Evolutionary conservation across 176 grass and related monocot genomes (phyloP).

Genomic region (Bothriochloa decipiens): DNA sequence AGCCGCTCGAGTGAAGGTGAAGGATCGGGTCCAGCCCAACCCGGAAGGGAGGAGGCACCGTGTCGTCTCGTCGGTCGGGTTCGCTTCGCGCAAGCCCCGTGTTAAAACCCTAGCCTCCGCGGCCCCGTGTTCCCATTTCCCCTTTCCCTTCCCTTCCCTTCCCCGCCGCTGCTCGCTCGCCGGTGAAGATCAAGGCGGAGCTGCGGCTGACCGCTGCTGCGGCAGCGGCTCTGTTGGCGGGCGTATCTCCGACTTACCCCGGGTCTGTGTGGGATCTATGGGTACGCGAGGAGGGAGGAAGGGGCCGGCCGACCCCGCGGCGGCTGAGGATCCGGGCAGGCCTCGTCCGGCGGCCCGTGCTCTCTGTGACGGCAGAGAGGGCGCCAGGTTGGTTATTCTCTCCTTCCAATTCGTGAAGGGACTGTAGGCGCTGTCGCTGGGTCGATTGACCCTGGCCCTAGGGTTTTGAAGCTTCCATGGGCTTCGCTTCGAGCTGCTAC

Average conservation of each 20-base stretch:
- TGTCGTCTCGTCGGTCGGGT: neutral
- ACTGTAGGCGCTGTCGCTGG: neutral
- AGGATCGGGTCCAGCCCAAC: neutral
- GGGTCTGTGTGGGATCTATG: neutral
- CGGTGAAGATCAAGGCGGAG: slow-evolving; percentile 18
- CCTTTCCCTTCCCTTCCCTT: neutral
- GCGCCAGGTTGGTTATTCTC: slow-evolving; percentile 31
- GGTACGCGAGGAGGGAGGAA: neutral
- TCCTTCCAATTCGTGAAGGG: neutral
- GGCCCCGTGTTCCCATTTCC: neutral
- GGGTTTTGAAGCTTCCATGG: neutral
- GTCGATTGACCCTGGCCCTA: neutral
- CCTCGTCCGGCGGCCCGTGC: neutral
- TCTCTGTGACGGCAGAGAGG: neutral
- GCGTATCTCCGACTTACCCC: neutral
- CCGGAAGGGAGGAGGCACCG: neutral
- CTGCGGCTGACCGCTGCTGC: neutral
- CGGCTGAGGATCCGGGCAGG: neutral
- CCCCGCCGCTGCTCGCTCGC: slow-evolving; percentile 7
- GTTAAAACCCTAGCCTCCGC: slow-evolving; percentile 39
- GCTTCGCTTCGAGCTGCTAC: neutral
- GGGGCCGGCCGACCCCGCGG: too few species aligned
- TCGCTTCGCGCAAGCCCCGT: neutral
- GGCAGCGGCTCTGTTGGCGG: neutral
- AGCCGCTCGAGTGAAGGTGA: neutral